Evolutionary conservation across 345 rosid species (phyloP).

Genomic region (Crucihimalaya himalaica): DNA sequence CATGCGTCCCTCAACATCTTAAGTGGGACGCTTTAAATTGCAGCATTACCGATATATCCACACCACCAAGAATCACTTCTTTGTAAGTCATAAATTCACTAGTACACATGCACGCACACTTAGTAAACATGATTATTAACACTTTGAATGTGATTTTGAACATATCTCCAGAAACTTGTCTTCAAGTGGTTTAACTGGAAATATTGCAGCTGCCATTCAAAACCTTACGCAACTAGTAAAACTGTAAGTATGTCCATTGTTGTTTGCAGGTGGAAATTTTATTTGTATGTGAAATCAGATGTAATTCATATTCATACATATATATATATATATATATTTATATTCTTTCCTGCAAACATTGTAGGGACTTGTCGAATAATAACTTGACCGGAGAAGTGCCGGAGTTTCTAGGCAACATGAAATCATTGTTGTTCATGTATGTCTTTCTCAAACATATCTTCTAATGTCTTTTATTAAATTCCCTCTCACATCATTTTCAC

Average conservation of each 20-base stretch:
- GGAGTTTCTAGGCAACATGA: constrained; percentile 44
- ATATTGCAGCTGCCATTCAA: constrained; percentile 37
- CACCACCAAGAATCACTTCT: constrained; percentile 29
- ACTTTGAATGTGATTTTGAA: background rate
- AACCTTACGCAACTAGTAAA: constrained; percentile 37
- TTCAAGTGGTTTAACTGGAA: constrained; percentile 46
- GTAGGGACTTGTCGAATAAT: constrained; percentile 69
- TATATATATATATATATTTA: too few relatives aligned
- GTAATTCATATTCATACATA: too few relatives aligned
- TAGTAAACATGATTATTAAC: background rate
- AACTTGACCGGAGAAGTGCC: constrained; percentile 55
- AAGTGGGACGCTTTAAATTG: constrained; percentile 30
- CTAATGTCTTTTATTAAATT: background rate
- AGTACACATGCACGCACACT: background rate
- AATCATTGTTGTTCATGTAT: constrained; percentile 47
- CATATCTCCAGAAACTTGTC: constrained; percentile 38
- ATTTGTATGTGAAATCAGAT: background rate
- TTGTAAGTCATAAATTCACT: constrained; percentile 30
- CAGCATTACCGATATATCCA: background rate
- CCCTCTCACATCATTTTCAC: background rate
- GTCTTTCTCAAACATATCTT: constrained; percentile 22
- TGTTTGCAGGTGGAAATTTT: background rate
- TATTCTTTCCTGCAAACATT: background rate
- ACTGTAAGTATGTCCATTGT: constrained; percentile 40
- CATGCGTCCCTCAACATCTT: constrained; percentile 24